Evolutionary conservation across 2,329 filamentous ascomycete genomes (phyloP).

Genomic region (Aspergillus proliferans): DNA sequence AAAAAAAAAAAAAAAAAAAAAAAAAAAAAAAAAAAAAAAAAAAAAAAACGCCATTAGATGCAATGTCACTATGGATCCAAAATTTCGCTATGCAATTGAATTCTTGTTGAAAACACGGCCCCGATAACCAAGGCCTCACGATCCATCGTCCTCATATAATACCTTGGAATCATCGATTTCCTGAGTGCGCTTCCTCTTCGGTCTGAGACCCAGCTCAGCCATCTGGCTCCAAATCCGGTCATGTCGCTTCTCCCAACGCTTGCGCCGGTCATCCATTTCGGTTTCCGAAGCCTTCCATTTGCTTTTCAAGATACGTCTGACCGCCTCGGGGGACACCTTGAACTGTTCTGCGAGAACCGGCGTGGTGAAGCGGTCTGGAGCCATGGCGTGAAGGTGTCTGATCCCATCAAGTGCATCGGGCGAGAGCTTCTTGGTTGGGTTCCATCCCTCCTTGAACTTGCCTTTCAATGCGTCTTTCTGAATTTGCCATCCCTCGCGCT

Average conservation of each 20-base stretch:
- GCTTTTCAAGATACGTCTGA: constrained; percentile 72
- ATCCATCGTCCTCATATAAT: constrained; percentile 17
- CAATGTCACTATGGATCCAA: neutral
- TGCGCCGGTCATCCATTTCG: constrained; percentile 33
- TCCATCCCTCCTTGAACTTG: constrained; percentile 77
- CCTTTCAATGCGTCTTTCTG: constrained; percentile 68
- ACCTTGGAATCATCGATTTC: constrained; percentile 18
- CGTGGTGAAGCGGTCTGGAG: constrained; percentile 72
- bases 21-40: neutral
- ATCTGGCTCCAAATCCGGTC: constrained; percentile 42
- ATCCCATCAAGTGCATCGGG: constrained; percentile 91
- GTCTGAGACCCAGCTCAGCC: constrained; percentile 49
- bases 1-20: no score
- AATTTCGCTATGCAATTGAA: neutral
- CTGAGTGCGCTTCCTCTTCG: constrained; percentile 42
- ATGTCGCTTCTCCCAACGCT: constrained; percentile 41
- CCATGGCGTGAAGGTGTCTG: constrained; percentile 69
- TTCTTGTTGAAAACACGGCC: neutral
- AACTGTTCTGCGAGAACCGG: constrained; percentile 69
- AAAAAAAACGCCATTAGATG: neutral
- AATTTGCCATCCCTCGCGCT: constrained; percentile 58
- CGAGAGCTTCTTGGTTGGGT: constrained; percentile 76
- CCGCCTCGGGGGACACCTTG: constrained; percentile 77
- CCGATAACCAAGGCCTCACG: neutral
- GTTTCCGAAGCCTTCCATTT: constrained; percentile 40